Evolutionary conservation across 1,284 basidiomycete genomes (phyloP), one percentile per base, ranked within the genome.

Genomic region (Marasmius oreades): DNA sequence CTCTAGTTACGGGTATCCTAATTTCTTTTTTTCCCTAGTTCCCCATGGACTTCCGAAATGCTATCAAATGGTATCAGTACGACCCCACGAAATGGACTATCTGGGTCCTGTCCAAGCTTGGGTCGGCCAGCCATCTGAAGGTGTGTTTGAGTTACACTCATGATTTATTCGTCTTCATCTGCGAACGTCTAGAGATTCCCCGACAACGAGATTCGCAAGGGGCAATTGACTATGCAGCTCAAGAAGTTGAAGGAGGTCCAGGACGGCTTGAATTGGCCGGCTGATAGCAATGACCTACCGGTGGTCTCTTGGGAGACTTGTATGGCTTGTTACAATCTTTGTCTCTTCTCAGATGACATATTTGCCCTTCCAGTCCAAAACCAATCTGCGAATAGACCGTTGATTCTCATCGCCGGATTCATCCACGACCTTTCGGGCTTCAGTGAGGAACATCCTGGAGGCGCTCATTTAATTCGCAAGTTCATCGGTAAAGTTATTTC

Each of bases 61-160:
- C 92, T 43, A 92, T 94, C 78, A 91, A 80, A 72, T 95, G 91
- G 91, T 93, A 91, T 69, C 92, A 94, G 70, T 94, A 93, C 66
- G 89, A 92, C 64, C 89, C 88, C 6, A 91, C 88, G 16, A 95
- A 97, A 73, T 95, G 93, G 92, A 92, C 95, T 75, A 96, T 96
- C 72, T 85, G 78, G 77, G 73, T 75, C 24, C 79, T 78, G 71
- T 73, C 79, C 57, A 65, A 75, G 63, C 53, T 93, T 57, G 92
- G 93, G 20, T 80, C 95, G 45, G 93, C 94, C 7, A 85, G 82
- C 57, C 92, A 96, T 70, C 79, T 96, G 55, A 95, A 94, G 81
- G 82, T 82, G 61, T 10, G 59, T 24, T 23, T 37, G n/a, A 44
- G 37, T 22, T 44, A 8, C 8, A 56, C n/a, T n/a, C n/a, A n/a